Conservation (phyloP, 2,329 filamentous ascomycete genomes). For the Periconia sp. region DNA sequence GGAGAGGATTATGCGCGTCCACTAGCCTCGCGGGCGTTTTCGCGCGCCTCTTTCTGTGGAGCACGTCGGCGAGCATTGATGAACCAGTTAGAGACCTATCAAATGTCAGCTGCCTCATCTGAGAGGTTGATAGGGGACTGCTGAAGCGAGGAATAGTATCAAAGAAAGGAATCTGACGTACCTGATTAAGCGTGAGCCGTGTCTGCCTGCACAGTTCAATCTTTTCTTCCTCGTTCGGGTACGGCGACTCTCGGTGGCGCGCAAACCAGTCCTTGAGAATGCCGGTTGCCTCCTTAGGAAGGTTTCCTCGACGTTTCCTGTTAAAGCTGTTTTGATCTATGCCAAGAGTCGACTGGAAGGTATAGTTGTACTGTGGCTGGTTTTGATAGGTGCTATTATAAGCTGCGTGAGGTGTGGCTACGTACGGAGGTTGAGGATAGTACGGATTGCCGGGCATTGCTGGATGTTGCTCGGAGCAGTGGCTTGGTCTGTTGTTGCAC, state of each 20-base stretch:
- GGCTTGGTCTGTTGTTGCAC: slow-evolving; percentile 31
- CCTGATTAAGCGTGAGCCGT: slow-evolving; percentile 77
- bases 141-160: slow-evolving; percentile 1
- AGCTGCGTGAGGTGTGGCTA: slow-evolving; percentile 13
- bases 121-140: not conserved
- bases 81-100: slow-evolving; percentile 76
- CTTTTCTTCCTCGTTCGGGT: slow-evolving; percentile 88
- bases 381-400: slow-evolving; percentile 22
- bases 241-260: slow-evolving; percentile 65
- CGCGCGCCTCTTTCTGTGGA: slow-evolving; percentile 37
- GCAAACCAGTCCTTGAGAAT: slow-evolving; percentile 80
- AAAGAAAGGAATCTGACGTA: slow-evolving; percentile 21
- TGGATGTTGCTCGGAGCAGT: slow-evolving; percentile 33
- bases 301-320: slow-evolving; percentile 74
- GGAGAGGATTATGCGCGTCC: slow-evolving; percentile 10
- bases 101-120: slow-evolving; percentile 14
- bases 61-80: slow-evolving; percentile 74
- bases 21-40: slow-evolving; percentile 29
- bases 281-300: slow-evolving; percentile 89
- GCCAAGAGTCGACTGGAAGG: slow-evolving; percentile 36
- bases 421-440: slow-evolving; percentile 21
- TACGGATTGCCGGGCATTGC: slow-evolving; percentile 22
- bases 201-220: slow-evolving; percentile 79
- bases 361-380: slow-evolving; percentile 23
- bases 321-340: slow-evolving; percentile 44